Conservation (phyloP, 2,329 filamentous ascomycete species). For the Cladophialophora bantiana region DNA sequence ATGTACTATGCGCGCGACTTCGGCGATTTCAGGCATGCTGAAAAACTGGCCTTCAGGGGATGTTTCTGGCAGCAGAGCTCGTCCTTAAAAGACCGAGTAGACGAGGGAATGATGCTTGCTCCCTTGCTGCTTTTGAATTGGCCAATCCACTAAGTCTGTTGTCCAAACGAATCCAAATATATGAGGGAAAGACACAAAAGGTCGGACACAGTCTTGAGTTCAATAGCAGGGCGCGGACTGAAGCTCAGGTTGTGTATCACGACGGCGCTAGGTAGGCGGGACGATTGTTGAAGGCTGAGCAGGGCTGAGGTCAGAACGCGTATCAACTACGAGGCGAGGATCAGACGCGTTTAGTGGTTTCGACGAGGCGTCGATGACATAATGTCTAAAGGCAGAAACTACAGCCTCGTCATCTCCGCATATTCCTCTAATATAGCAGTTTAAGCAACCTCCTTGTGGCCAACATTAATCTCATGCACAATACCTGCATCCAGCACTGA, state of each 20-base stretch:
- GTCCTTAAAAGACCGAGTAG: background rate
- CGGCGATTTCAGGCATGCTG: slow-evolving; percentile 58
- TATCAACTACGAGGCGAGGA: slow-evolving; percentile 6
- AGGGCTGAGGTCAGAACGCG: slow-evolving; percentile 19
- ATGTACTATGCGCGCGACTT: slow-evolving; percentile 85
- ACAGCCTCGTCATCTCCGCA: slow-evolving; percentile 15
- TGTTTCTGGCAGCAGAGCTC: background rate
- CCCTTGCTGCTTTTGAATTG: slow-evolving; percentile 3
- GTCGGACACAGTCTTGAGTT: background rate
- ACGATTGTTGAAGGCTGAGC: background rate
- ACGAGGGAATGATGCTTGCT: background rate
- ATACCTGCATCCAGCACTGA: background rate
- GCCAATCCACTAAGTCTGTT: background rate
- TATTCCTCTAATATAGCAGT: background rate
- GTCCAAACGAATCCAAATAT: background rate
- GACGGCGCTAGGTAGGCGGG: background rate
- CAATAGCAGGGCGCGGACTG: background rate
- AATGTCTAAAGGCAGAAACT: slow-evolving; percentile 2
- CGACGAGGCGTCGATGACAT: slow-evolving; percentile 16
- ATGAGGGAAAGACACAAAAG: background rate
- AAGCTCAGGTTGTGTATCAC: background rate
- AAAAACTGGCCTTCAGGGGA: background rate
- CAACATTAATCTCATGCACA: too few species aligned
- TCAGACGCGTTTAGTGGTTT: slow-evolving; percentile 35
- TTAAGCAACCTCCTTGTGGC: too few species aligned